A percentile compares a stretch with the other conserved stretches of the same genome.
phyloP scores from a whole-genome alignment of 176 grass and related monocot genomes.

The Musa beccarii region DNA sequence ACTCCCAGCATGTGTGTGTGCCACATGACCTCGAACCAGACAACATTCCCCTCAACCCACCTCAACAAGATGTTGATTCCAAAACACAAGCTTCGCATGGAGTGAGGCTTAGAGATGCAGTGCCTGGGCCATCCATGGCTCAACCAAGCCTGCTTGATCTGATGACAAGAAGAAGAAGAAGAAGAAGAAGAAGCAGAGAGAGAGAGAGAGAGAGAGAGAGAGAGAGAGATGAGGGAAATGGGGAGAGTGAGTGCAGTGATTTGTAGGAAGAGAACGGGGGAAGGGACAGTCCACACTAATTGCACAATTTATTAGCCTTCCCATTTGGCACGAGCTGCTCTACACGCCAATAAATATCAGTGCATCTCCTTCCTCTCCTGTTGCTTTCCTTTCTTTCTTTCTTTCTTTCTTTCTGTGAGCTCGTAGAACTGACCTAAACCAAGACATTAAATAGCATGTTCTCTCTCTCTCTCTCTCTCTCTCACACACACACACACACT shows the following conservation, averaged over 20 bases:
- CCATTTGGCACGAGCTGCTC: slow-evolving; percentile 10
- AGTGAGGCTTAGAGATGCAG: background rate
- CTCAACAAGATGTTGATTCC: background rate
- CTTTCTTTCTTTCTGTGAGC: background rate
- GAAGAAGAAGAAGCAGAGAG: background rate
- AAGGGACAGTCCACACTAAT: background rate
- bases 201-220: background rate
- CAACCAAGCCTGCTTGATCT: slow-evolving; percentile 51
- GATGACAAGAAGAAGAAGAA: slow-evolving; percentile 27
- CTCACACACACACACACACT: no score
- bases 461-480: background rate
- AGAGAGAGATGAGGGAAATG: background rate
- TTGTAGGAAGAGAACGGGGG: background rate
- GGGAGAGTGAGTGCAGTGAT: background rate
- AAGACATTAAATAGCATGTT: background rate
- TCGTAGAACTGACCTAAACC: background rate
- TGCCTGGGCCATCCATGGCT: no score
- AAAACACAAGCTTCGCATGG: slow-evolving; percentile 42
- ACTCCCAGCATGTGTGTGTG: background rate
- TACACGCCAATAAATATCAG: background rate
- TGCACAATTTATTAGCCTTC: slow-evolving; percentile 8
- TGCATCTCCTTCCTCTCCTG: background rate
- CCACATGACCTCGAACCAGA: slow-evolving; percentile 57
- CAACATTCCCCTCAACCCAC: slow-evolving; percentile 74
- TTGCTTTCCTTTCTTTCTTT: background rate